Evolutionary conservation across 192 early-diverging fungal species (phyloP), one percentile per base, ranked within the genome.

Genomic region (Allomyces javanicus): DNA sequence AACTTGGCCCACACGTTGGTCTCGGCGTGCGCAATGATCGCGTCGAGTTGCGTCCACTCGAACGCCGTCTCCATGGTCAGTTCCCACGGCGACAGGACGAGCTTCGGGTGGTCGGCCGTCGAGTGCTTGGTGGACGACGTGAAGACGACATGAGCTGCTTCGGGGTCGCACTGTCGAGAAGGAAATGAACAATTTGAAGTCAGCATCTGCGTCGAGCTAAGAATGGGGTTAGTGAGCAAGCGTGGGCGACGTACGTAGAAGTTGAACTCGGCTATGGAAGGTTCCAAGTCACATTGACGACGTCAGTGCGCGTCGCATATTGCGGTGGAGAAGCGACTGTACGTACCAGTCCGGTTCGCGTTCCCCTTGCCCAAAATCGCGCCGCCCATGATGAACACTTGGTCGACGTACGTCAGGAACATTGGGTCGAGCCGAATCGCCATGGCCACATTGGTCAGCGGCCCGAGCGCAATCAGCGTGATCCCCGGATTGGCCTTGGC

Each of bases 401-500:
- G 10, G 33, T 77, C 73, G 55, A 78, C 58, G 19, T 78, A 79
- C 17, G 66, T 63, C n/a, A 81, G 67, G 61, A 81, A 77, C n/a
- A 40, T 44, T 0, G 72, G 71, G 63, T 81, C 79, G 40, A 81
- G 70, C 10, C 68, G 64, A 27, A 78, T 73, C 7, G 79, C 79
- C 14, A 81, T 67, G 5, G 71, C 79, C 24, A 81, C 50, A 68
- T 81, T 81, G 64, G 78, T 79, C n/a, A 79, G 63, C 10, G 78
- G 78, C 6, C 78, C 78, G 17, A 79, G 64, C 4, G 74, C 74
- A 26, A 79, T 68, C 24, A 79, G 61, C 3, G 70, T 66, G 24
- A 69, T 65, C 10, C 73, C 73, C 4, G 74, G 78, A 4, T 61
- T 22, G 25, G 71, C 73, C 23, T 68, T 74, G 19, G 68, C 76